Percentiles rank a stretch among this genome's conserved stretches.
phyloP scores from a whole-genome alignment of 1,139 yeast genomes.

The Pichia sp. region DNA sequence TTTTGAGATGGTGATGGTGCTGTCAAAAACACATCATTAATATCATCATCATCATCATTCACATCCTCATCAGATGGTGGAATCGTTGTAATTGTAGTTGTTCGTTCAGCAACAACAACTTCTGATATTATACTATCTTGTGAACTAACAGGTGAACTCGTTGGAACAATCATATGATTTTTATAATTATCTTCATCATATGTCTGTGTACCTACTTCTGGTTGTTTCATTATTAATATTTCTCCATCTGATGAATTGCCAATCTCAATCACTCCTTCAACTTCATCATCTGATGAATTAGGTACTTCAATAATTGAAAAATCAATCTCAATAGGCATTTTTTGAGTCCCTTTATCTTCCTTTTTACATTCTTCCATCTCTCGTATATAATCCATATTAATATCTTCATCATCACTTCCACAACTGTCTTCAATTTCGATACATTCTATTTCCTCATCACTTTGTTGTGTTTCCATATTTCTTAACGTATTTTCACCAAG shows the following conservation, averaged over 20 bases:
- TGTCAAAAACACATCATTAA: background rate
- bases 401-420: constrained; percentile 6
- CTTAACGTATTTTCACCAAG: constrained; percentile 8
- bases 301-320: constrained; percentile 9
- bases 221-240: background rate
- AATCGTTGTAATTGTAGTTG: background rate
- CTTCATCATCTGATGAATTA: constrained; percentile 12
- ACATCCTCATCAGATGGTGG: background rate
- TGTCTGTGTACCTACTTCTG: background rate
- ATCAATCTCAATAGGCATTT: constrained; percentile 17
- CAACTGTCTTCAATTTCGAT: constrained; percentile 9
- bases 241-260: background rate
- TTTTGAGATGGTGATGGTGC: constrained; percentile 1
- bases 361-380: background rate
- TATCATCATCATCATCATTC: background rate
- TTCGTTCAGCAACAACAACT: background rate
- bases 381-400: constrained; percentile 5
- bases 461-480: background rate
- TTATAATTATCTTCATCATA: background rate
- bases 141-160: constrained; percentile 13
- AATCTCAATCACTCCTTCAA: background rate
- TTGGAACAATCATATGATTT: constrained; percentile 4
- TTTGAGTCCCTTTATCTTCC: constrained; percentile 18
- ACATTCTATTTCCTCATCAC: background rate
- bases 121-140: background rate